Conservation (phyloP, 2,329 filamentous ascomycete genomes). For the Scedosporium apiospermum region DNA sequence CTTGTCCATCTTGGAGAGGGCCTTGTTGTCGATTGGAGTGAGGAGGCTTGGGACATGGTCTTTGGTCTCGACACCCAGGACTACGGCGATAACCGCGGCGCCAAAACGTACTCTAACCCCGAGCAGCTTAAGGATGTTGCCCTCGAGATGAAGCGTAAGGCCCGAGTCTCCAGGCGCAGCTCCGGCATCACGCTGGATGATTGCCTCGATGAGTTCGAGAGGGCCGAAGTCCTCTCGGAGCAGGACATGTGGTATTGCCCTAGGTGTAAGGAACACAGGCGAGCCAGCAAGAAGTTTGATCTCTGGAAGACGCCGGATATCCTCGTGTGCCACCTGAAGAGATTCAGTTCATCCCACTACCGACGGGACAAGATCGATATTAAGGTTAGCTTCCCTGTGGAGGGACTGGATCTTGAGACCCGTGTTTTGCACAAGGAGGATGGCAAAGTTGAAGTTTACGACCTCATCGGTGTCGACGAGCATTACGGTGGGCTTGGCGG, state of each 20-base stretch:
- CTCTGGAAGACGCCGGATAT: constrained; percentile 96
- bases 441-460: constrained; percentile 77
- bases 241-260: constrained; percentile 98
- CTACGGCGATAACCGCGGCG: constrained; percentile 42
- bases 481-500: constrained; percentile 90
- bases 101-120: constrained; percentile 44
- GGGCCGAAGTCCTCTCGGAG: constrained; percentile 85
- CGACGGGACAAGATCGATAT: constrained; percentile 89
- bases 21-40: constrained; percentile 78
- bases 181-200: constrained; percentile 76
- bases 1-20: constrained; percentile 75
- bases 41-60: constrained; percentile 58
- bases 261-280: constrained; percentile 84
- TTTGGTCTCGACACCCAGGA: constrained; percentile 38
- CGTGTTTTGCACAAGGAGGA: constrained; percentile 73
- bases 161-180: constrained; percentile 44
- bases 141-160: constrained; percentile 53
- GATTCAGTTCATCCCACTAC: constrained; percentile 77
- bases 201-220: constrained; percentile 89
- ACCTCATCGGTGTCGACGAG: constrained; percentile 91
- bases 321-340: constrained; percentile 87
- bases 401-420: constrained; percentile 71
- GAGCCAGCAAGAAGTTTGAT: constrained; percentile 92
- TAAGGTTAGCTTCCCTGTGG: constrained; percentile 81
- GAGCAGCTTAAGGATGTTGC: constrained; percentile 51